Evolutionary conservation across 129 eudicot species (phyloP), one percentile per base, ranked within the genome.

Genomic region (Heracleum sosnowskyi): DNA sequence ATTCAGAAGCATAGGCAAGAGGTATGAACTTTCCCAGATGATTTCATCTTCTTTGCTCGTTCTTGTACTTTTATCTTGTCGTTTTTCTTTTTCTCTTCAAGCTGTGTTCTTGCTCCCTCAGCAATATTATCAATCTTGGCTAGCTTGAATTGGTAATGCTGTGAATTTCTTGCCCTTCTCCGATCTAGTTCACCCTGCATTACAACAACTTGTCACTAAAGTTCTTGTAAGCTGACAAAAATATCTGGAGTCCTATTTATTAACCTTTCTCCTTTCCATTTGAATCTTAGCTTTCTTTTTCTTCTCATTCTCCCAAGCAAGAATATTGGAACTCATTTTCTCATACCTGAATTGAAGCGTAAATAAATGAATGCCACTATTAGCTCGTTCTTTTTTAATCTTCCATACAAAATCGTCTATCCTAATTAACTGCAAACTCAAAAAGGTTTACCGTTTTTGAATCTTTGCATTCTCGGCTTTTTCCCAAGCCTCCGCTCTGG

Each of bases 221-320:
- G 28, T n/a, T n/a, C 55, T 41, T 12, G 36, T 13, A 20, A 36
- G 45, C 74, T 34, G 44, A 69, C 11, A 18, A 69, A 69, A 16
- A 60, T 22, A 10, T 53, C 24, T 11, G 51, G 24, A 12, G 33
- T 60, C 33, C 29, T 11, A 73, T 55, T 8, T n/a, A 28, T 41
- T 24, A 41, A 93, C 98, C 98, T 86, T 93, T 83, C 82, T 90
- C 73, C 79, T 89, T 73, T 89, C 97, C 86, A 87, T 86, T 80
- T 83, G 79, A 68, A 62, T 75, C 82, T 83, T 86, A 73, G 93
- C 92, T 81, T 82, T 90, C 82, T 78, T 34, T 80, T 87, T 93
- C 91, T 85, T 90, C 86, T 86, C 90, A 33, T 87, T 89, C 84
- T 93, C 97, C 98, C 98, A 93, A 77, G 87, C 87, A 55, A 72